Evolutionary conservation across 208 protist genomes (phyloP), one percentile per base, ranked within the genome.

Genomic region (Leptomonas seymouri): DNA sequence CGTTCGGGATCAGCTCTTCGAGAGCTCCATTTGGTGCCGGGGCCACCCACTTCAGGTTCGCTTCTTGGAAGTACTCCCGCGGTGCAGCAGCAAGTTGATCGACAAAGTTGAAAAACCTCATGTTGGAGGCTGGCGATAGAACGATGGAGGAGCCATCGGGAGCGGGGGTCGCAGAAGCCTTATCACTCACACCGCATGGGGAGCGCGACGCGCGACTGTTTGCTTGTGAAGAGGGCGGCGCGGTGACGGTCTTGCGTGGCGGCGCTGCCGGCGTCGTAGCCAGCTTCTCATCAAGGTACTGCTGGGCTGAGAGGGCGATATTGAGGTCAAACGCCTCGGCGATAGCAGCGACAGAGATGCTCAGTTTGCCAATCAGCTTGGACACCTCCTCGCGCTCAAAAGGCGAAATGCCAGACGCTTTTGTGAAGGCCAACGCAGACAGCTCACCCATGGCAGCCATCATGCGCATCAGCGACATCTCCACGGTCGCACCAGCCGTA

Each of bases 371-470:
- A 25, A 94, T 62, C 8, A 94, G 55, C 2, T 59, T 20, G 20
- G 71, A 73, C 28, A 91, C 78, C 73, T 94, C 89, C 11, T 83
- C 72, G 11, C 78, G 74, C 54, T 94, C 89, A 71, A 94, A 94
- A 21, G 81, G 78, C 20, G 89, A 90, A 0, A 94, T 67, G 7
- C 80, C 64, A 18, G 74, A 57, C n/a, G 81, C 69, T 58, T 68
- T 71, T 49, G 80, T 62, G 54, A 71, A 85, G 31, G 81, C 81
- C 34, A 94, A 51, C 14, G 80, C 74, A 39, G 86, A 85, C 3
- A 94, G 57, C 50, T 94, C 86, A 1, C 89, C 89, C 59, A 92
- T 67, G n/a, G 78, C 79, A 0, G 84, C 82, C 80, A 94, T 89
- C 80, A 94, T 89, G 31, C 86, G 84, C 80, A 94, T 75, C 34